phyloP scores from a whole-genome alignment of 352 stramenopile species.

The Blastocystis sp. region DNA sequence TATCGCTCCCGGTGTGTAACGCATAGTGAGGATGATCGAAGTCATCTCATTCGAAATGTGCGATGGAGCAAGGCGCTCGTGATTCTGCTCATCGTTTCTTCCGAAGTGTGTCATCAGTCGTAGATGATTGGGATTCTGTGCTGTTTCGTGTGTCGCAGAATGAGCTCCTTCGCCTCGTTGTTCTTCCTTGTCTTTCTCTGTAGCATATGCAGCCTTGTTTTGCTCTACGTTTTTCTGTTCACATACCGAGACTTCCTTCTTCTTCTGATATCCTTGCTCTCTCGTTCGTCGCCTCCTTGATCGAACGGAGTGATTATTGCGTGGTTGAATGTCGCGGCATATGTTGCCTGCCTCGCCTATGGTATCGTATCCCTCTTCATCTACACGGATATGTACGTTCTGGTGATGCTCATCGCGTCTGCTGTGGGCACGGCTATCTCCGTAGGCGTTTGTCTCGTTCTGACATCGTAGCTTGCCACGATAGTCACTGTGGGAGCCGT shows the following conservation, averaged over 20 bases:
- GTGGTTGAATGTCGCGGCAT: not conserved
- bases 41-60: not conserved
- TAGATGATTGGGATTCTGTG: not conserved
- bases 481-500: not conserved
- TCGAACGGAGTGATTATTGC: not conserved
- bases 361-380: not conserved
- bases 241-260: not conserved
- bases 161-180: not conserved
- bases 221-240: not conserved
- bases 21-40: not conserved
- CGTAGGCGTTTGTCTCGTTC: not conserved
- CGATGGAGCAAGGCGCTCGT: not conserved
- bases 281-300: not conserved
- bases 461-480: not conserved
- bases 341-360: not conserved
- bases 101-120: not conserved
- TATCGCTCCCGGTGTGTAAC: not conserved
- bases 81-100: not conserved
- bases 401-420: not conserved
- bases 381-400: not conserved
- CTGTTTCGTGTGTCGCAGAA: not conserved
- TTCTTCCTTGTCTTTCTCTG: not conserved
- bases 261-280: conserved; percentile 1
- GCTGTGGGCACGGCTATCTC: not conserved
- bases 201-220: conserved; percentile 4